Evolutionary conservation across 1,139 yeast species (phyloP).

Genomic region (Kurtzmaniella natalensis): DNA sequence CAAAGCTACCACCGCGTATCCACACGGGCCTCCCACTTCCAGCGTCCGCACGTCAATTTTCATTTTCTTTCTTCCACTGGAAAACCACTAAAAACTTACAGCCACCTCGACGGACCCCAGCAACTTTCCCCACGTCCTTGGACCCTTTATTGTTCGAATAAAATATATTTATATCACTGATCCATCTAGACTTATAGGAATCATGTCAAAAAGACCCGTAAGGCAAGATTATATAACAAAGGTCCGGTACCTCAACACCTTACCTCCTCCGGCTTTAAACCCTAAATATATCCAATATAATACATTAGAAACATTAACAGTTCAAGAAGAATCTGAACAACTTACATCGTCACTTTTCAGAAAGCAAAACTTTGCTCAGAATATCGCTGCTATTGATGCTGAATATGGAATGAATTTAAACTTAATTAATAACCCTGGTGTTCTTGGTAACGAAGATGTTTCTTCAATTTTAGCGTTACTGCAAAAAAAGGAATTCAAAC

Average conservation of each 20-base stretch:
- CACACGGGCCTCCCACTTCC: too few species aligned
- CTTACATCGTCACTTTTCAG: slow-evolving; percentile 72
- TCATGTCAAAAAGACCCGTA: slow-evolving; percentile 33
- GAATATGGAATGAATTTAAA: slow-evolving; percentile 77
- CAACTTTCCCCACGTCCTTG: too few species aligned
- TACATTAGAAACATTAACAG: slow-evolving; percentile 33
- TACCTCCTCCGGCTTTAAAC: slow-evolving; percentile 92
- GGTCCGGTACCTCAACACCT: slow-evolving; percentile 75
- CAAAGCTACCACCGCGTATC: too few species aligned
- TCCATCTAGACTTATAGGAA: too few species aligned
- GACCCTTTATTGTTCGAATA: too few species aligned
- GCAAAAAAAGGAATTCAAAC: slow-evolving; percentile 24
- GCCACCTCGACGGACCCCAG: neutral
- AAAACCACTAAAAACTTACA: too few species aligned
- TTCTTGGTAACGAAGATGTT: slow-evolving; percentile 61
- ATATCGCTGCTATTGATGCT: slow-evolving; percentile 67
- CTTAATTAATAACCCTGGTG: slow-evolving; percentile 61
- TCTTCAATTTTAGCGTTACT: slow-evolving; percentile 33
- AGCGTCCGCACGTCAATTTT: too few species aligned
- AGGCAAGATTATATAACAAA: slow-evolving; percentile 89
- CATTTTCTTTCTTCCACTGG: too few species aligned
- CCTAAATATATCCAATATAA: slow-evolving; percentile 72
- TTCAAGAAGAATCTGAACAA: slow-evolving; percentile 53
- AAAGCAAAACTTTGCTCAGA: slow-evolving; percentile 64
- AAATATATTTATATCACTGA: neutral